Base-by-base conservation (phyloP, 23 red algal species). In the Cyanidium caldarium region DNA sequence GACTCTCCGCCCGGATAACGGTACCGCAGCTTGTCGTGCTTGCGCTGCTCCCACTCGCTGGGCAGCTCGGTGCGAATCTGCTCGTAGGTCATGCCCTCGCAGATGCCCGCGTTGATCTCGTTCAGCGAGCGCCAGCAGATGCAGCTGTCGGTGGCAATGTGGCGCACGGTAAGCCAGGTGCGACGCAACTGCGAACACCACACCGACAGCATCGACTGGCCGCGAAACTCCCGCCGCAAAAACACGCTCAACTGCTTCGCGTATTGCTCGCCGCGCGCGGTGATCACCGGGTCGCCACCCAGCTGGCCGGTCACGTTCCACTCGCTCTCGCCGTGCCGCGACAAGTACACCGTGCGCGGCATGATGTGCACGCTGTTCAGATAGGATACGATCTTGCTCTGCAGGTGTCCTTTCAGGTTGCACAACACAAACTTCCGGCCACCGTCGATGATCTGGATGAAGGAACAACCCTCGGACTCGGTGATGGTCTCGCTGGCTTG, bases 81-180 rank as follows among this genome's bases (percentile, higher is more conserved):
- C 31, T 84, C 75, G 44, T 89, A 98, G 14, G 92, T 98, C 76
- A 89, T 86, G 40, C 92, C 92, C 71, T 98, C 92, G 58, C 92
- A 98, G 30, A 86, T 72, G 43, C 92, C 92, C n/a, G 92, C 92
- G 56, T 98, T 81, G 39, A 98, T 98, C 43, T 98, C 92, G 72
- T 98, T 98, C 14, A 98, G 68, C 2, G 92, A 84, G 37, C 92
- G 51, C 92, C 92, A 98, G 34, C 84, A 86, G 20, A 86, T 66
- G 23, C 51, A 61, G 68, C 77, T 88, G 65, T 87, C 68, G 3
- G 92, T 86, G 3, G 92, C 84, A 68, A 98, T 98, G 67, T 79
- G 75, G 28, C 82, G 77, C 0, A 88, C 92, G 1, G 92, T 98
- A 25, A 83, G 92, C 31, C 92, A 70, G 2, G 92, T 89, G 15